These are phyloP conservation scores for Coemansia sp. DNA, from an alignment of 192 early-diverging fungal genomes.

Conservation along the genomic window DNA sequence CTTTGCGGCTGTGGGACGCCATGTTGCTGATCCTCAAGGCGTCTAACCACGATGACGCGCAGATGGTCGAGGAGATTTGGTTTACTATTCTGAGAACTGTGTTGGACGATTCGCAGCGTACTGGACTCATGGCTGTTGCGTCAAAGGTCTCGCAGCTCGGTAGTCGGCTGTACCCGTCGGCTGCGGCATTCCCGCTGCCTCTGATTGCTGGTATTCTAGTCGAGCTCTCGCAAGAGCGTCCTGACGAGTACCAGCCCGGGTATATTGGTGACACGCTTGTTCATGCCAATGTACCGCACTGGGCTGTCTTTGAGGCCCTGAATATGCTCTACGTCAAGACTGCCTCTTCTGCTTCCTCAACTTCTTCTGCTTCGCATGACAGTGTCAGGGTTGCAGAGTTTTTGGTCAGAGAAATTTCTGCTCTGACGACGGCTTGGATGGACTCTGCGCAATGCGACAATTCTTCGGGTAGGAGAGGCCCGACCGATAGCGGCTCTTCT, in stretches of 20 bases:
- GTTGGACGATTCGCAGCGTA: slow-evolving; percentile 28
- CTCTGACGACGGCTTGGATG: slow-evolving; percentile 21
- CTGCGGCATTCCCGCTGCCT: slow-evolving; percentile 39
- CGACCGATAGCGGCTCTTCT: neutral
- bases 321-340: slow-evolving; percentile 12
- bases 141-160: slow-evolving; percentile 32
- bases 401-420: slow-evolving; percentile 34
- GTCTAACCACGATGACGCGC: slow-evolving; percentile 57
- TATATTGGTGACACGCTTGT: slow-evolving; percentile 24
- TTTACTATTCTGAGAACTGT: slow-evolving; percentile 25
- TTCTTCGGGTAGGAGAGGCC: neutral
- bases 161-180: slow-evolving; percentile 39
- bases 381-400: slow-evolving; percentile 1
- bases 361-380: too few species aligned
- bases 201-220: slow-evolving; percentile 23
- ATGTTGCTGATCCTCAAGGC: slow-evolving; percentile 61
- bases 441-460: slow-evolving; percentile 9
- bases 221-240: slow-evolving; percentile 21
- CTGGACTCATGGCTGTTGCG: slow-evolving; percentile 31
- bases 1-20: slow-evolving; percentile 54
- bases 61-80: slow-evolving; percentile 44
- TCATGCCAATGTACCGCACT: slow-evolving; percentile 29
- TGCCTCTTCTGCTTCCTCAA: too few species aligned
- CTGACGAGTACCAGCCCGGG: slow-evolving; percentile 13
- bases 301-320: slow-evolving; percentile 43